Percentiles rank a stretch among this genome's conserved stretches.
Evolutionary conservation across 208 protist species (phyloP).

Genomic region (Trypanosoma theileri): DNA sequence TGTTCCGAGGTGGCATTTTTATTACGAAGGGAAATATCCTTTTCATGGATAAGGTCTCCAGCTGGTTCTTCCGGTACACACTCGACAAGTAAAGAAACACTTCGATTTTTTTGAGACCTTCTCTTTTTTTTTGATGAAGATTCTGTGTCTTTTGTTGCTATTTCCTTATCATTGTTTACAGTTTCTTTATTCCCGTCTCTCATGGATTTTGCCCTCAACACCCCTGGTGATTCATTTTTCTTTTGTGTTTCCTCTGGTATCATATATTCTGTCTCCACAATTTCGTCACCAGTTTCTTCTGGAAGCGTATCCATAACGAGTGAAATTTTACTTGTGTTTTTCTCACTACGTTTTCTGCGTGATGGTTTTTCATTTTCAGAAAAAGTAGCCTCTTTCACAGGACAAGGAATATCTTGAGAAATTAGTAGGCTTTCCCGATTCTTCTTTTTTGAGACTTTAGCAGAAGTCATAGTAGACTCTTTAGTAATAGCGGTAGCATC

Average conservation of each 20-base stretch:
- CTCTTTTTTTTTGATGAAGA: conserved; percentile 2
- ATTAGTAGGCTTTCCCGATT: conserved; percentile 3
- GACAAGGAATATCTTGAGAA: conserved; percentile 4
- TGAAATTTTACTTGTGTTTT: background rate
- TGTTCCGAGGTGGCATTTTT: background rate
- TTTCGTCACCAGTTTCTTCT: conserved; percentile 12
- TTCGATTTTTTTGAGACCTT: conserved; percentile 2
- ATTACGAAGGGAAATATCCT: background rate
- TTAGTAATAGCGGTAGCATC: background rate
- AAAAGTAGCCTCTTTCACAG: conserved; percentile 18
- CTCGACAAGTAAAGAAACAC: conserved; percentile 5
- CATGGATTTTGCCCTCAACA: background rate
- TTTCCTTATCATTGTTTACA: background rate
- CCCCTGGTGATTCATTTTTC: background rate
- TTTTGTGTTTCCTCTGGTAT: background rate
- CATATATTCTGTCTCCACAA: conserved; percentile 22
- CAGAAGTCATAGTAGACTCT: conserved; percentile 1
- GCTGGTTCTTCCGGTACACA: background rate
- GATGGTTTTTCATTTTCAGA: conserved; percentile 5
- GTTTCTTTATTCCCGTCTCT: background rate
- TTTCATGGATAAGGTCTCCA: background rate
- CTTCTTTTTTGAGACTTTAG: conserved; percentile 12
- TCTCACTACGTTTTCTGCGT: conserved; percentile 7
- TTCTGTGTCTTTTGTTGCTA: background rate
- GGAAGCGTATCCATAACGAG: conserved; percentile 7